phyloP scores from a whole-genome alignment of 1,139 yeast species.

The Candida dubliniensis region DNA sequence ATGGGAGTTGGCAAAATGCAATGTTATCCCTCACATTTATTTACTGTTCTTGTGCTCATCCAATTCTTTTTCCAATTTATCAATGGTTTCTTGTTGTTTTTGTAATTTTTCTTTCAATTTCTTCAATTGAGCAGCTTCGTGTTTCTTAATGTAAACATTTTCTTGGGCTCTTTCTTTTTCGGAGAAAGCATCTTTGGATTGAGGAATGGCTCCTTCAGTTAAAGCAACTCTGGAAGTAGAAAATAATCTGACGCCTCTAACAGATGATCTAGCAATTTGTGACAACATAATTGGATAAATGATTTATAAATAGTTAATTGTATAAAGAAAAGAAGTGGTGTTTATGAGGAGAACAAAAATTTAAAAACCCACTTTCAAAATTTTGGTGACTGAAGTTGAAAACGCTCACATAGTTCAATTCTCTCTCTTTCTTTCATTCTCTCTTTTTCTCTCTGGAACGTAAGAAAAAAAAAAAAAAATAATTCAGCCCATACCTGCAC shows the following conservation, averaged over 20 bases:
- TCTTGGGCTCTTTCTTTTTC: conserved; percentile 51
- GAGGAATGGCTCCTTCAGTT: conserved; percentile 27
- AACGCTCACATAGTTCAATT: too few relatives aligned
- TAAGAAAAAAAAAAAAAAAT: too few relatives aligned
- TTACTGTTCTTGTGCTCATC: conserved; percentile 36
- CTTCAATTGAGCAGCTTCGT: conserved; percentile 51
- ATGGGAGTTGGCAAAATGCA: too few relatives aligned
- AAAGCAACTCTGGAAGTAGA: conserved; percentile 37
- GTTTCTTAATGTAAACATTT: conserved; percentile 44
- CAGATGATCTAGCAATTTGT: conserved; percentile 28
- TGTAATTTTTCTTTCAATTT: conserved; percentile 46
- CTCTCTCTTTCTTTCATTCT: too few relatives aligned
- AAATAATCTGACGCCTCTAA: conserved; percentile 37
- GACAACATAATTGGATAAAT: conserved; percentile 26
- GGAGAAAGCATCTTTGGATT: conserved; percentile 34
- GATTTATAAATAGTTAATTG: neutral
- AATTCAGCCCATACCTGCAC: too few relatives aligned
- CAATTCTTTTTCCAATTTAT: conserved; percentile 42
- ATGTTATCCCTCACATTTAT: neutral
- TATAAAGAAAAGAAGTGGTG: neutral
- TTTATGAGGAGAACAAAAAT: neutral
- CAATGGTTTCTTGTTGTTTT: conserved; percentile 46
- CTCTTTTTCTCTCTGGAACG: too few relatives aligned
- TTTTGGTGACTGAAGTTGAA: neutral
- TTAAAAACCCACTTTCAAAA: too few relatives aligned